Evolutionary conservation across 805 yeast genomes (phyloP).

Genomic region (Groenewaldozyma tartarivorans): DNA sequence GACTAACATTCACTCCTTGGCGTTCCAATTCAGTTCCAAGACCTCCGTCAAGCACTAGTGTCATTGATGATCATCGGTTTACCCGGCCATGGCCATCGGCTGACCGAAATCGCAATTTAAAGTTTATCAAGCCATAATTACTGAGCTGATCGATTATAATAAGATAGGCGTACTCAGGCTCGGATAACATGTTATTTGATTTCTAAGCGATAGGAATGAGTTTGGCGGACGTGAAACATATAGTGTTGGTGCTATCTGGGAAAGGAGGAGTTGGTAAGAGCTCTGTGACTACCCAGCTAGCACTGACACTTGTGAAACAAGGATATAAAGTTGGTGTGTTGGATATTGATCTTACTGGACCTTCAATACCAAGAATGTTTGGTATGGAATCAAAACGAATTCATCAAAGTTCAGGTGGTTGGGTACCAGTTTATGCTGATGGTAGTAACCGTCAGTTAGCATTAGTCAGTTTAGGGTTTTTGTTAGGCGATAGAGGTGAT

Average conservation of each 20-base stretch:
- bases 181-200: too few relatives aligned
- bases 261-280: slow-evolving; percentile 98
- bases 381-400: slow-evolving; percentile 76
- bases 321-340: slow-evolving; percentile 86
- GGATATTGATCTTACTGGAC: slow-evolving; percentile 94
- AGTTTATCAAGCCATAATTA: too few relatives aligned
- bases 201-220: too few relatives aligned
- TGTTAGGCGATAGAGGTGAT: slow-evolving; percentile 73
- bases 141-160: too few relatives aligned
- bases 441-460: slow-evolving; percentile 36
- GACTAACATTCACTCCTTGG: slow-evolving; percentile 35
- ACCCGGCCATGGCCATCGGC: too few relatives aligned
- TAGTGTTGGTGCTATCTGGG: slow-evolving; percentile 78
- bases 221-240: slow-evolving; percentile 54
- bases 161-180: too few relatives aligned
- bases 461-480: slow-evolving; percentile 82
- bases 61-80: too few relatives aligned
- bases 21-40: slow-evolving; percentile 55
- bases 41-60: slow-evolving; percentile 49
- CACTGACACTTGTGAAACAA: slow-evolving; percentile 60
- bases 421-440: slow-evolving; percentile 77
- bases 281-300: slow-evolving; percentile 89
- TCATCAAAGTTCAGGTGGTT: slow-evolving; percentile 71
- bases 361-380: slow-evolving; percentile 93
- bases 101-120: too few relatives aligned